Evolutionary conservation across 441 rosid genomes (phyloP).

Genomic region (Cnidoscolus chayamansa): DNA sequence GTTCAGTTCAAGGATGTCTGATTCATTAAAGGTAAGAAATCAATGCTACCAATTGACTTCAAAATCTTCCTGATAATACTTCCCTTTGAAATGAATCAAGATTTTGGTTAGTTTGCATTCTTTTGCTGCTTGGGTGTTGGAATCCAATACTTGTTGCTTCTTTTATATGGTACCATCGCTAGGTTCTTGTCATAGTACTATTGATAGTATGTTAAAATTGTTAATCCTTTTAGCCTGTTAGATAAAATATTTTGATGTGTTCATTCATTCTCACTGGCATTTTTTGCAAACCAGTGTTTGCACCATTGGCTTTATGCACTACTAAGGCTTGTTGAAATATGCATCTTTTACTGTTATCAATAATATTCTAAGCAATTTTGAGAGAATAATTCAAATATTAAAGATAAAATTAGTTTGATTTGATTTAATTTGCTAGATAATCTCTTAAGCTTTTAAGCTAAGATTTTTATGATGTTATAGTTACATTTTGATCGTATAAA

Average conservation of each 20-base stretch:
- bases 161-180: slow-evolving; percentile 2
- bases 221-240: slow-evolving; percentile 12
- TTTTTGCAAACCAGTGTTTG: slow-evolving; percentile 4
- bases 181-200: slow-evolving; percentile 3
- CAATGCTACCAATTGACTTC: not conserved
- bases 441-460: no score
- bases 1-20: slow-evolving; percentile 70
- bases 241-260: slow-evolving; percentile 7
- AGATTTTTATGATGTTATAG: no score
- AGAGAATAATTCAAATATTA: no score
- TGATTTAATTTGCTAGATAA: no score
- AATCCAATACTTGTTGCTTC: not conserved
- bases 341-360: no score
- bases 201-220: not conserved
- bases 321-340: not conserved
- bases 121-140: slow-evolving; percentile 1
- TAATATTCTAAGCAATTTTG: no score
- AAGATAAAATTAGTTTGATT: no score
- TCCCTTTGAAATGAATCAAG: slow-evolving; percentile 11
- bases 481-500: no score
- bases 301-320: slow-evolving; percentile 7
- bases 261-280: slow-evolving; percentile 1
- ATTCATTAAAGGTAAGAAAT: slow-evolving; percentile 69
- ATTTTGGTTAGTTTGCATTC: slow-evolving; percentile 11
- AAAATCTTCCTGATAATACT: slow-evolving; percentile 5